Evolutionary conservation across 805 yeast genomes (phyloP), one percentile per base, ranked within the genome.

Genomic region (Starmerella scarabaei): DNA sequence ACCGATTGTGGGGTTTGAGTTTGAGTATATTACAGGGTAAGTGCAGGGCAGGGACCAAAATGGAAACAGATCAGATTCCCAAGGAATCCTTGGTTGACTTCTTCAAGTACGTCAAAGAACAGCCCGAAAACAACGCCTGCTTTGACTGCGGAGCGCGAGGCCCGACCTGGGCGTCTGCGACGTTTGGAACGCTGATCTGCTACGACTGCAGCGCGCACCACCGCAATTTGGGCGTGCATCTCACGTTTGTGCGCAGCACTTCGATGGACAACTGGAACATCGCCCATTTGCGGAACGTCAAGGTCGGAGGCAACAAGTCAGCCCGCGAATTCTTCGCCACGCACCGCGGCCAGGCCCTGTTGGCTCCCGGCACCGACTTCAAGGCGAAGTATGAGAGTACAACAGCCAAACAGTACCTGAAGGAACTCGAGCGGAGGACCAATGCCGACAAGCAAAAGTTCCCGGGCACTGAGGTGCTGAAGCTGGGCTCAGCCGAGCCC

Each of bases 101-200:
- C 48, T 83, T 83, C 55, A 65, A 66, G 37, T 68, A 71, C 57
- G 65, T 82, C 51, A 71, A 73, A 52, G 65, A 77, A 60, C 67
- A 71, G 55, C 47, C 75, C 75, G 80, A 84, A 35, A 86, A 86
- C 66, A 78, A 57, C 53, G 60, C 60, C 39, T 91, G 98, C 63
- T 88, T 91, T 63, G 98, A 91, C 59, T 91, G 98, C 62, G 72
- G 80, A 38, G 81, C 86, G 53, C 84, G 81, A 57, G 86, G 86
- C 59, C 97, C 98, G 28, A 84, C 97, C 0, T 91, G 98, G 98
- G 83, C 98, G 3, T 88, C 97, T 12, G 85, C 88, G 40, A 94
- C 97, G 12, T 88, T 83, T 61, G 98, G 96, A 41, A 81, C 86
- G 38, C 72, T 86, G 58, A 65, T 91, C 43, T 91, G 98, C 66